Conservation (phyloP, 164 flowering plant species). For the Macadamia integrifolia region DNA sequence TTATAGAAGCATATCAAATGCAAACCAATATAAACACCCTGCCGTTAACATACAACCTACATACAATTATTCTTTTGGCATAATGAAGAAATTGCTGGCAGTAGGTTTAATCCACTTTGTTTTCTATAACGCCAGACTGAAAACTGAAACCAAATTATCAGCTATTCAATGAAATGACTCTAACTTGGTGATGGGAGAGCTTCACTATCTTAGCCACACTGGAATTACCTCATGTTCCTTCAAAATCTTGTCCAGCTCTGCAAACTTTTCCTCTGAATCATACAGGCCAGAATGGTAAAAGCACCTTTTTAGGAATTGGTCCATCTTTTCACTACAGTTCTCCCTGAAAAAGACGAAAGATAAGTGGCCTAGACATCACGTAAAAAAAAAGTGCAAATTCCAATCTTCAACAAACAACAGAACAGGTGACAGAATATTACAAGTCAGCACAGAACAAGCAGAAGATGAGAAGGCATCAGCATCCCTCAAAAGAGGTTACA, state of each 20-base stretch:
- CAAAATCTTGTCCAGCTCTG: constrained; percentile 66
- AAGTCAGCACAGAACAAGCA: no score
- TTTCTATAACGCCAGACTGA: no score
- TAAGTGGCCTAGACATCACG: background rate
- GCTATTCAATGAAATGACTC: no score
- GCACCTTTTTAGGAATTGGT: constrained; percentile 80
- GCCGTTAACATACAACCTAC: no score
- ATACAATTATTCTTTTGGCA: no score
- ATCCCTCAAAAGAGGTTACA: no score
- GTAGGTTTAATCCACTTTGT: no score
- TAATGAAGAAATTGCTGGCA: no score
- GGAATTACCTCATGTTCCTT: constrained; percentile 72
- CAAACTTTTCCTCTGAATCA: constrained; percentile 68
- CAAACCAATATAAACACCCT: no score
- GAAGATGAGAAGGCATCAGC: no score
- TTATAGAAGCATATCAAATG: no score
- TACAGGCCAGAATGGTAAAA: constrained; percentile 92
- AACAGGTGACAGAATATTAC: background rate
- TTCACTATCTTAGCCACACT: background rate
- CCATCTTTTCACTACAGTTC: constrained; percentile 88
- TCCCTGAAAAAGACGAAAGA: constrained; percentile 38
- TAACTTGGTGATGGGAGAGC: no score
- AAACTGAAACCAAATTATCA: background rate
- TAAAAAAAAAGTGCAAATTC: background rate
- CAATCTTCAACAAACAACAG: background rate